Base-by-base conservation (phyloP, 495 filamentous ascomycete genomes). In the Annulohypoxylon stygium region DNA sequence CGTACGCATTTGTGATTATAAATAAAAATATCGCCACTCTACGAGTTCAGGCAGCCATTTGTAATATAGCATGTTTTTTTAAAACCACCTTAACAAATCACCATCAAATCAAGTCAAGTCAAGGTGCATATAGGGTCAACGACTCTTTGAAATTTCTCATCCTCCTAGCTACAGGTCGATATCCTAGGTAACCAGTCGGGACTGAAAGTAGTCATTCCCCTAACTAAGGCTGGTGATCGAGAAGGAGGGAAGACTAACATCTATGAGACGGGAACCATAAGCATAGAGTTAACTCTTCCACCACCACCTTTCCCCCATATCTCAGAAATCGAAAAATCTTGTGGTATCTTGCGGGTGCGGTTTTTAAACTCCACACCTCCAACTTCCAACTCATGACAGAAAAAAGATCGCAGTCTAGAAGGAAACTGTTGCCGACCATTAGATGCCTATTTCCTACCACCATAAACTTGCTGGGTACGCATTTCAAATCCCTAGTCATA, bases 11-110 rank as follows among this genome's bases (percentile, higher is more conserved):
- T 45, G 14, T 57, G 2, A 14, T 18, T 47, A 3, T 16, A 18
- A 14, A 47, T n/a, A 47, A 18, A n/a, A 65, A 8, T 36, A 65
- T 65, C 62, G 20, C 50, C 62, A 33, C 36, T 65, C n/a, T 18
- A 25, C 11, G 20, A 41, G 53, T 18, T 16, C n/a, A 54, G 50
- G 50, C 20, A 30, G 16, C 12, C 12, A 36, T 36, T 34, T 36
- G n/a, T 57, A 39, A 12, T 10, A 39, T 39, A 39, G 11, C 36
- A 39, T 23, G 20, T 23, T 23, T 23, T 1, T 23, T 23, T n/a
- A 2, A 39, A 39, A 7, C 16, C 41, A 45, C 14, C 5, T 5
- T 45, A 0, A 20, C n/a, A 20, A 47, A 20, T 47, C n/a, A 47
- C 16, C 43, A 47, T 7, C 8, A 1, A 45, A n/a, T 6, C 8